A percentile compares a stretch with the other conserved stretches of the same genome.
Conservation (phyloP, 306 rosid genomes). For the Dryas alaskensis region DNA sequence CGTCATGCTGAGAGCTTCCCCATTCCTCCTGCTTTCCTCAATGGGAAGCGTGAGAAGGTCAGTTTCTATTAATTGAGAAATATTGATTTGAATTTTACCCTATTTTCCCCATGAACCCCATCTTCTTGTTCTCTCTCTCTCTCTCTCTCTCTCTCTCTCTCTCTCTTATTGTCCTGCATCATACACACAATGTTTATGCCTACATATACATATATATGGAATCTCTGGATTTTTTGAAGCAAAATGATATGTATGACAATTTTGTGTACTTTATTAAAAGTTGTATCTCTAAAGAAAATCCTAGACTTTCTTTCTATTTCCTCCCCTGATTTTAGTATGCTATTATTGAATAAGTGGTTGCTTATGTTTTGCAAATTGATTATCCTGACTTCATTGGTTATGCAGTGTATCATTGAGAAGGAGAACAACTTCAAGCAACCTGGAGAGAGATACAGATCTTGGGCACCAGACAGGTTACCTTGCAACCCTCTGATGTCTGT, state of each 20-base stretch:
- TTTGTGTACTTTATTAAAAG: background rate
- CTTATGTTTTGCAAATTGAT: constrained; percentile 9
- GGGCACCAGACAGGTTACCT: constrained; percentile 77
- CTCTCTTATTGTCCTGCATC: no score
- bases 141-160: background rate
- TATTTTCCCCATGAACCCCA: background rate
- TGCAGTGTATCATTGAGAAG: constrained; percentile 64
- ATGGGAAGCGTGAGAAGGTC: constrained; percentile 80
- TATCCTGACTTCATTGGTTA: constrained; percentile 2
- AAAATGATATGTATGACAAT: background rate
- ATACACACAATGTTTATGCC: no score
- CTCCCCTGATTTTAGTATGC: background rate
- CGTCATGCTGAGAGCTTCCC: constrained; percentile 82
- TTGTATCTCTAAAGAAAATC: background rate
- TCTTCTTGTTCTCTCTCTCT: background rate
- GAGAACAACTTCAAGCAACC: constrained; percentile 93
- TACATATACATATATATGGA: background rate
- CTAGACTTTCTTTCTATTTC: background rate
- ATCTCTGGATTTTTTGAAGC: background rate
- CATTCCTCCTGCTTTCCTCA: constrained; percentile 42
- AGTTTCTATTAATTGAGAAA: constrained; percentile 23
- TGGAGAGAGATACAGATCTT: constrained; percentile 90
- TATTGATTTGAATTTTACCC: background rate
- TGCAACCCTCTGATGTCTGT: background rate
- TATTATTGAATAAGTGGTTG: background rate